These are phyloP conservation scores for Coprinellus aureogranulatus DNA, from an alignment of 768 basidiomycete species.

Conservation along the genomic window DNA sequence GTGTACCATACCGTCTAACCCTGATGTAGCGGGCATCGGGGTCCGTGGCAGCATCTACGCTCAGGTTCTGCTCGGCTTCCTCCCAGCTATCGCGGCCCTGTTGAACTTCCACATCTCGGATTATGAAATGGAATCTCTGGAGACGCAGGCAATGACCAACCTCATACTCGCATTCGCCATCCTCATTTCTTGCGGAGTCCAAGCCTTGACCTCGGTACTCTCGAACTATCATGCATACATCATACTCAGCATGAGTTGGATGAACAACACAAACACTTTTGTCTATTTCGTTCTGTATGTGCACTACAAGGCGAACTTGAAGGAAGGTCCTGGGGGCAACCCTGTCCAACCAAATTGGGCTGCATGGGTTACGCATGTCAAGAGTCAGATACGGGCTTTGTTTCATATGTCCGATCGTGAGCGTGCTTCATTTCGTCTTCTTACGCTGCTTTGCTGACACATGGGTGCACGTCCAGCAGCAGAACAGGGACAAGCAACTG, in stretches of 20 bases:
- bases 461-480: too few relatives aligned
- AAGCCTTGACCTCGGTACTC: conserved; percentile 15
- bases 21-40: too few relatives aligned
- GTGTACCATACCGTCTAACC: too few relatives aligned
- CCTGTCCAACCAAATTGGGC: not conserved
- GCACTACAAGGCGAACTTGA: not conserved
- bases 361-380: not conserved
- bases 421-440: not conserved
- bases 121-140: not conserved
- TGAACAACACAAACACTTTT: conserved; percentile 22
- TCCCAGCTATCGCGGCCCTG: conserved; percentile 3
- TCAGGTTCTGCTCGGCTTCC: not conserved
- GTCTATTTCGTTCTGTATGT: conserved; percentile 9
- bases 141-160: conserved; percentile 4
- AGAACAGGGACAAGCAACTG: too few relatives aligned
- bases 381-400: not conserved
- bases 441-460: too few relatives aligned
- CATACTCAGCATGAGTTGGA: conserved; percentile 28
- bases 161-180: conserved; percentile 22
- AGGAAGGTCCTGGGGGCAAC: too few relatives aligned
- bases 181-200: conserved; percentile 22
- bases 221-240: conserved; percentile 21
- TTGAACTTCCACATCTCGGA: conserved; percentile 1
- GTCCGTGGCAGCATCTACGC: not conserved
- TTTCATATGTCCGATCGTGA: not conserved